phyloP scores from a whole-genome alignment of 345 rosid species.

The Zanthoxylum bungeanum region DNA sequence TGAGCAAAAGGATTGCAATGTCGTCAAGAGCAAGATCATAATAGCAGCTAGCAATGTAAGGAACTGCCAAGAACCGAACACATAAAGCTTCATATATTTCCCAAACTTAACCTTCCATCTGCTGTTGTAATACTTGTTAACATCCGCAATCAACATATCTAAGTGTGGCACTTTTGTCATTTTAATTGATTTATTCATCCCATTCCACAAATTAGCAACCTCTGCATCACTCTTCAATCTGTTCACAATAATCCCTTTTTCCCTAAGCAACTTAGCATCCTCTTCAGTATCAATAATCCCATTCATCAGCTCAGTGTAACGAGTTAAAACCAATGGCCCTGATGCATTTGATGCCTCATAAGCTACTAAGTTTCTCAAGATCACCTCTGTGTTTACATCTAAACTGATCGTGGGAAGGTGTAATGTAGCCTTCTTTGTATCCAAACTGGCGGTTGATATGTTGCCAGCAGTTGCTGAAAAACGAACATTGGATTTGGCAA shows the following conservation, averaged over 20 bases:
- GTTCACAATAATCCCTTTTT: slow-evolving; percentile 36
- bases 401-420: slow-evolving; percentile 49
- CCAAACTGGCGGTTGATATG: slow-evolving; percentile 27
- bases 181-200: slow-evolving; percentile 65
- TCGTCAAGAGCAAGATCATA: slow-evolving; percentile 41
- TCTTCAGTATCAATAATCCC: slow-evolving; percentile 65
- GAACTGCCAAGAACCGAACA: slow-evolving; percentile 62
- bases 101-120: slow-evolving; percentile 50
- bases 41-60: slow-evolving; percentile 47
- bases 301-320: slow-evolving; percentile 72
- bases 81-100: slow-evolving; percentile 38
- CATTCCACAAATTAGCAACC: slow-evolving; percentile 71
- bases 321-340: slow-evolving; percentile 23
- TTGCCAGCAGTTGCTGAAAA: slow-evolving; percentile 34
- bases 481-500: slow-evolving; percentile 41
- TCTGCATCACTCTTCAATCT: slow-evolving; percentile 45
- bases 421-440: slow-evolving; percentile 31
- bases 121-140: slow-evolving; percentile 51
- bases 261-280: slow-evolving; percentile 64
- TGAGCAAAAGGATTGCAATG: slow-evolving; percentile 49
- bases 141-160: slow-evolving; percentile 66
- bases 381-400: not conserved
- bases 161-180: slow-evolving; percentile 56
- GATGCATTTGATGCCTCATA: slow-evolving; percentile 37
- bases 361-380: not conserved